These are phyloP conservation scores for Chamaenerion angustifolium DNA, from an alignment of 345 rosid genomes.

Conservation along the genomic window DNA sequence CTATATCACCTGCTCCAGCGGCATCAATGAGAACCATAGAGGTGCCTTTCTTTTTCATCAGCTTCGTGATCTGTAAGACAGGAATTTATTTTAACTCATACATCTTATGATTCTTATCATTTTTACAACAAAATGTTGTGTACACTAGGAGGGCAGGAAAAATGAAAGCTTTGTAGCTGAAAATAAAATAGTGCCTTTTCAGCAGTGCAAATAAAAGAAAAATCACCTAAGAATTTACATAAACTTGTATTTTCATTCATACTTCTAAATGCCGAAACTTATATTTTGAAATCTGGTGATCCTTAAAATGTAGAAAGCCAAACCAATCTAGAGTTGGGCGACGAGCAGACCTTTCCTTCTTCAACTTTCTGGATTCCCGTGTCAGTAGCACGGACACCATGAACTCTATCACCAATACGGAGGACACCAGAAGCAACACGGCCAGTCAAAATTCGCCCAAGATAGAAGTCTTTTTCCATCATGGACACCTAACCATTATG, in stretches of 20 bases:
- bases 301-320: no score
- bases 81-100: neutral
- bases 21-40: conserved; percentile 56
- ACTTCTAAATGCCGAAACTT: no score
- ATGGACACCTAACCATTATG: conserved; percentile 64
- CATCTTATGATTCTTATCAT: neutral
- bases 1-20: conserved; percentile 95
- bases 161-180: no score
- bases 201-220: no score
- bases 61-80: conserved; percentile 59
- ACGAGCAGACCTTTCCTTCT: conserved; percentile 72
- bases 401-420: conserved; percentile 69
- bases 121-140: neutral
- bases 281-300: no score
- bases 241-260: no score
- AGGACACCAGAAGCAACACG: conserved; percentile 64
- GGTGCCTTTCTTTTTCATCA: conserved; percentile 98
- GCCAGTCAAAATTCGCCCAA: conserved; percentile 91
- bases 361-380: conserved; percentile 70
- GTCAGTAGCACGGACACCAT: conserved; percentile 56
- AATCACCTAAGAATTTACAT: no score
- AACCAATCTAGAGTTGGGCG: no score
- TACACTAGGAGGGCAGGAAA: no score
- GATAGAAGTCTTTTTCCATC: conserved; percentile 91
- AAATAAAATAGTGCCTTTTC: no score